Conservation (phyloP, 768 basidiomycete species). For the Collybia nuda region DNA sequence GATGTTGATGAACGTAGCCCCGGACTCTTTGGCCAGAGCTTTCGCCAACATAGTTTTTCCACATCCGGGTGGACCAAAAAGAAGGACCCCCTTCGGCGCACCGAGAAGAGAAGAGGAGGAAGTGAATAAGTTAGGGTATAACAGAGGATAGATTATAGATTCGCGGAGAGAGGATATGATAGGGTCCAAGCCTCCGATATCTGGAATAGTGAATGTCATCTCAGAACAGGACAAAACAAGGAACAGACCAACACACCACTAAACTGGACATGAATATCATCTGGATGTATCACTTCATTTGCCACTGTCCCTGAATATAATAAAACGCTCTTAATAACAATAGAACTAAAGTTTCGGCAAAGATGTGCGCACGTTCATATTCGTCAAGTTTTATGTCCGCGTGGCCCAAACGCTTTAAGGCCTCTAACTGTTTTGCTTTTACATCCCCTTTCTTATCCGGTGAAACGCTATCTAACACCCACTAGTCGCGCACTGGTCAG, state of each 20-base stretch:
- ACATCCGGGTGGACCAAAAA: conserved; percentile 96
- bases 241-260: conserved; percentile 45
- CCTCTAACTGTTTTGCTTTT: conserved; percentile 69
- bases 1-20: conserved; percentile 88
- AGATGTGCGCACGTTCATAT: conserved; percentile 71
- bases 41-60: conserved; percentile 99
- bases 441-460: conserved; percentile 58
- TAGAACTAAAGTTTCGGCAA: not conserved
- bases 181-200: conserved; percentile 91
- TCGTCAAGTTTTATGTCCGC: conserved; percentile 79
- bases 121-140: conserved; percentile 86
- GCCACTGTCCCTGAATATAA: conserved; percentile 72
- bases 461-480: conserved; percentile 58
- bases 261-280: conserved; percentile 80
- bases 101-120: conserved; percentile 79
- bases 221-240: not conserved
- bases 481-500: conserved; percentile 36
- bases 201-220: conserved; percentile 32
- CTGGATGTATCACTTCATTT: conserved; percentile 89
- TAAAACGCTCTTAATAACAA: conserved; percentile 2
- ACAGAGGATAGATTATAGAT: conserved; percentile 92
- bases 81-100: conserved; percentile 93
- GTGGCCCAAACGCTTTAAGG: conserved; percentile 70
- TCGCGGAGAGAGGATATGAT: conserved; percentile 91
- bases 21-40: conserved; percentile 94